Percentiles rank a stretch among this genome's conserved stretches.
Evolutionary conservation across 2,329 filamentous ascomycete species (phyloP).

Genomic region (Tolypocladium tropicale): DNA sequence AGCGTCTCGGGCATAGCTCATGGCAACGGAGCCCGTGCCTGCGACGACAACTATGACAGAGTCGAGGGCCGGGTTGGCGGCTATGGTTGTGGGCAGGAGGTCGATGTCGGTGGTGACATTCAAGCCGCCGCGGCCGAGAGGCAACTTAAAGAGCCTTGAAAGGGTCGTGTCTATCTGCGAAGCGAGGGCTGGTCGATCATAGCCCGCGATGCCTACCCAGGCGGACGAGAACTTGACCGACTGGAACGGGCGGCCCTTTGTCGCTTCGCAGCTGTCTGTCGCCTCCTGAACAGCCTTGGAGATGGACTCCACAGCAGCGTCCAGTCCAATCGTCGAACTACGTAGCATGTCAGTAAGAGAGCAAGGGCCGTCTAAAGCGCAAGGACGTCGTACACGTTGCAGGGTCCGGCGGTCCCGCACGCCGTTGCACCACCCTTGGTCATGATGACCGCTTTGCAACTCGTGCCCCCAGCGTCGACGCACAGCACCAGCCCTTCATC

Average conservation of each 20-base stretch:
- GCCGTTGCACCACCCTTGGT: conserved; percentile 13
- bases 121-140: conserved; percentile 8
- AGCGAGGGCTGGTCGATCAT: conserved; percentile 22
- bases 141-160: conserved; percentile 15
- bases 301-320: conserved; percentile 15
- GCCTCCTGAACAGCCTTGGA: conserved; percentile 15
- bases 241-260: background rate
- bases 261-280: conserved; percentile 1
- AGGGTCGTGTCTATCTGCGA: conserved; percentile 15
- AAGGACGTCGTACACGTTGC: conserved; percentile 24
- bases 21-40: conserved; percentile 32
- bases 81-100: conserved; percentile 19
- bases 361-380: background rate
- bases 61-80: conserved; percentile 5
- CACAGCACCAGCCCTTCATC: conserved; percentile 17
- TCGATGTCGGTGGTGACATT: conserved; percentile 28
- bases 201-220: conserved; percentile 29
- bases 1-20: conserved; percentile 20
- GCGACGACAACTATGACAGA: conserved; percentile 26
- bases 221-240: conserved; percentile 15
- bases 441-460: conserved; percentile 27
- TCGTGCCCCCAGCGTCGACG: conserved; percentile 30
- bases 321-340: conserved; percentile 16
- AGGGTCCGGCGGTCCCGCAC: conserved; percentile 18
- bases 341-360: background rate